These are phyloP conservation scores for Viola pubescens DNA, from an alignment of 441 rosid species.

Conservation along the genomic window DNA sequence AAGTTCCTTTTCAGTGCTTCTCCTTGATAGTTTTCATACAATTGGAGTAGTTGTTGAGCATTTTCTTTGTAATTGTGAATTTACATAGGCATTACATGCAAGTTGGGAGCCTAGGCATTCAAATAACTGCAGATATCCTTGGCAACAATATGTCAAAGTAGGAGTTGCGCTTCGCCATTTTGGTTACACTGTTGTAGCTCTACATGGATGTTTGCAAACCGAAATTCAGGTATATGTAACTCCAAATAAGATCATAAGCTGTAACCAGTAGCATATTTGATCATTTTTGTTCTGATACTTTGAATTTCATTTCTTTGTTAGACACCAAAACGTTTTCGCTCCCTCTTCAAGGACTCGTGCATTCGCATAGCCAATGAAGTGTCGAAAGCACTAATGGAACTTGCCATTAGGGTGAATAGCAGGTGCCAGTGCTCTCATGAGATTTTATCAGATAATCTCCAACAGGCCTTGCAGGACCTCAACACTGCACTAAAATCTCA, in stretches of 20 bases:
- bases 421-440: conserved; percentile 67
- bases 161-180: conserved; percentile 86
- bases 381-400: conserved; percentile 52
- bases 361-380: conserved; percentile 56
- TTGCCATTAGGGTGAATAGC: conserved; percentile 50
- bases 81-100: conserved; percentile 58
- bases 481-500: conserved; percentile 67
- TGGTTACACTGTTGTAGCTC: conserved; percentile 70
- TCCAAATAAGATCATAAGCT: background rate
- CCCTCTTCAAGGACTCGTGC: conserved; percentile 67
- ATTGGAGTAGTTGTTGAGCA: background rate
- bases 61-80: background rate
- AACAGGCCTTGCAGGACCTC: conserved; percentile 63
- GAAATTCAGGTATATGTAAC: conserved; percentile 62
- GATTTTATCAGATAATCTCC: conserved; percentile 65
- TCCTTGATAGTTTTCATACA: background rate
- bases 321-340: conserved; percentile 62
- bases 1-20: conserved; percentile 16
- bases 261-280: background rate
- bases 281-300: background rate
- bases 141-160: conserved; percentile 69
- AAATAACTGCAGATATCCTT: conserved; percentile 55
- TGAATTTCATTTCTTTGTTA: background rate
- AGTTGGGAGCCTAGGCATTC: conserved; percentile 89
- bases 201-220: conserved; percentile 75